Conservation (phyloP, 106 monocot genomes). For the Dendrobium catenatum region DNA sequence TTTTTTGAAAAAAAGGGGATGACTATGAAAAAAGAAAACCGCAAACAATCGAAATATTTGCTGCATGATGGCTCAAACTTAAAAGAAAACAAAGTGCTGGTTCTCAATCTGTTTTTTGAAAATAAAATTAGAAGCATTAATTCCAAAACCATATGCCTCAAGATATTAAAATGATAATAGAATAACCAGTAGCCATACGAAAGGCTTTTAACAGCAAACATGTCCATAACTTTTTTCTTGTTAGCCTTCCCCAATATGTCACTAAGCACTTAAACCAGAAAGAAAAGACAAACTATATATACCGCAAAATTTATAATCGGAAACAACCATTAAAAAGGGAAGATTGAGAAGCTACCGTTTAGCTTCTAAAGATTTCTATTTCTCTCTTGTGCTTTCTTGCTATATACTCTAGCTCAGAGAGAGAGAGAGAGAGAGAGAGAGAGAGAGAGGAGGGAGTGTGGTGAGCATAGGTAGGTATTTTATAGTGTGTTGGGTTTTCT, state of each 20-base stretch:
- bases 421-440: conserved; percentile 3
- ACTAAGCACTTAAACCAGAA: not conserved
- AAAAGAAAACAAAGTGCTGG: not conserved
- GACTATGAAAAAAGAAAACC: not conserved
- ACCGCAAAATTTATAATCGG: not conserved
- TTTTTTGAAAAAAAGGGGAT: too few relatives aligned
- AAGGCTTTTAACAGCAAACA: not conserved
- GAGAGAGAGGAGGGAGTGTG: not conserved
- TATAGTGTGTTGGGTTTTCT: not conserved
- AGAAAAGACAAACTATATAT: not conserved
- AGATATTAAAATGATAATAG: too few relatives aligned
- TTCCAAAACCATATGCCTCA: too few relatives aligned
- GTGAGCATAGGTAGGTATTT: not conserved
- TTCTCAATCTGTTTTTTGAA: not conserved
- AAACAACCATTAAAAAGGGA: not conserved
- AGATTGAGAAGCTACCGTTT: not conserved
- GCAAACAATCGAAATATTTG: not conserved
- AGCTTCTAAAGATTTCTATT: too few relatives aligned
- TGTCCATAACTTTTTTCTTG: not conserved
- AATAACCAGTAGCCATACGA: too few relatives aligned
- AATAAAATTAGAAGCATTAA: not conserved
- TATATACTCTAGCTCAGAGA: not conserved
- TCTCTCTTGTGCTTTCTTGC: not conserved
- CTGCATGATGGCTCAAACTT: not conserved
- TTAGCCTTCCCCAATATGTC: not conserved